These are phyloP conservation scores for Monosporascus sp. DNA, from an alignment of 2,329 filamentous ascomycete species.

Conservation along the genomic window DNA sequence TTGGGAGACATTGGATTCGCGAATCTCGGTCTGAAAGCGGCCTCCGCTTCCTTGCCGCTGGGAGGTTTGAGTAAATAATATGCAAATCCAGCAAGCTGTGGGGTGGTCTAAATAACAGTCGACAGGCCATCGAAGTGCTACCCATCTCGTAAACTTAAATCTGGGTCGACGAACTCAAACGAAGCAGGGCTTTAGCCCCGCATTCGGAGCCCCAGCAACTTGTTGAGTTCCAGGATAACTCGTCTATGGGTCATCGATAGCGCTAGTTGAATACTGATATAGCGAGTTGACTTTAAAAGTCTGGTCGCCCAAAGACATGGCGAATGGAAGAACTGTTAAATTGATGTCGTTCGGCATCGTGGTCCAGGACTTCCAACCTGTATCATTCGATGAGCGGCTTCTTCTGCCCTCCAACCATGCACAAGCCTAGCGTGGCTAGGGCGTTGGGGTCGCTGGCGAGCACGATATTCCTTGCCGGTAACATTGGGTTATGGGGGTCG, in stretches of 20 bases:
- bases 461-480: slow-evolving; percentile 81
- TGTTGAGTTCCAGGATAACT: background rate
- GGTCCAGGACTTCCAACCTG: background rate
- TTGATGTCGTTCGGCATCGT: background rate
- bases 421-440: slow-evolving; percentile 56
- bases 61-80: no score
- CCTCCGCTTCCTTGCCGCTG: no score
- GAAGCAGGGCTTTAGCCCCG: background rate
- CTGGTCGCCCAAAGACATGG: background rate
- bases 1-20: background rate
- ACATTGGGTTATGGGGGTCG: slow-evolving; percentile 83
- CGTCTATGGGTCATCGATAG: background rate
- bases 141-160: no score
- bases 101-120: no score
- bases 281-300: background rate
- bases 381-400: slow-evolving; percentile 59
- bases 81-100: no score
- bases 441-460: slow-evolving; percentile 67
- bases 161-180: background rate
- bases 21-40: no score
- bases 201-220: background rate
- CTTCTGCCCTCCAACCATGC: slow-evolving; percentile 57
- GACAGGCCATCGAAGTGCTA: no score
- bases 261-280: background rate
- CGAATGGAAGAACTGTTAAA: background rate